phyloP scores from a whole-genome alignment of 176 grass and related monocot species.

The Raddia distichophylla region DNA sequence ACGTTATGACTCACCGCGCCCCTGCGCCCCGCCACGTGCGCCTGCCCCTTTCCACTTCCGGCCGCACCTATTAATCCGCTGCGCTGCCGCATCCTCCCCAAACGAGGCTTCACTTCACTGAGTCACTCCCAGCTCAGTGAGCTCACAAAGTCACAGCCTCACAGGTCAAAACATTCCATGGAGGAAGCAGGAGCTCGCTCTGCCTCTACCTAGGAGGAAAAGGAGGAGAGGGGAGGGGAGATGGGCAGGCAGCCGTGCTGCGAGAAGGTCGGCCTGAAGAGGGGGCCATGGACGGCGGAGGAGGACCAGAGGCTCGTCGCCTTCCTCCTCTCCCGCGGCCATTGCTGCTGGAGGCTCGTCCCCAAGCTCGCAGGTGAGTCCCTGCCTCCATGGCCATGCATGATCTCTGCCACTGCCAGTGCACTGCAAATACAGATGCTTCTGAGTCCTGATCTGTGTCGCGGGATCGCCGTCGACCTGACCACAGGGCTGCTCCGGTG shows the following conservation, averaged over 20 bases:
- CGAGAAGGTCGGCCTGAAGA: conserved; percentile 88
- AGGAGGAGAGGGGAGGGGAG: neutral
- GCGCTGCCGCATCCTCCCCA: conserved; percentile 17
- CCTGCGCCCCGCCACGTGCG: conserved; percentile 34
- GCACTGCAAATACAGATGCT: neutral
- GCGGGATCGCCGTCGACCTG: no score
- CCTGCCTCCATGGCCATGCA: neutral
- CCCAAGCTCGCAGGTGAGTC: conserved; percentile 85
- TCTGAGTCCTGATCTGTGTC: no score
- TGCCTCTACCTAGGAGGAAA: neutral
- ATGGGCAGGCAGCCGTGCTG: conserved; percentile 98
- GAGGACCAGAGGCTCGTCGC: conserved; percentile 85
- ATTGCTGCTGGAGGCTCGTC: conserved; percentile 86
- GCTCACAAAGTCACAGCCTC: neutral
- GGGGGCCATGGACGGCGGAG: conserved; percentile 83
- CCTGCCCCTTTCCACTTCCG: conserved; percentile 42
- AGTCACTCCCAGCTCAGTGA: neutral
- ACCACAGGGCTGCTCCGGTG: conserved; percentile 69
- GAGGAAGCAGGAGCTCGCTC: neutral
- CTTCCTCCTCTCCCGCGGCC: conserved; percentile 79
- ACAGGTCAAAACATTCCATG: neutral
- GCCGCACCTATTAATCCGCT: conserved; percentile 46
- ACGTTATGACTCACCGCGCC: conserved; percentile 28
- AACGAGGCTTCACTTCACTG: conserved; percentile 14
- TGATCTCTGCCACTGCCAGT: no score